A percentile compares a stretch with the other conserved stretches of the same genome.
Conservation (phyloP, 192 early-diverging fungal genomes). For the Linnemannia exigua region DNA sequence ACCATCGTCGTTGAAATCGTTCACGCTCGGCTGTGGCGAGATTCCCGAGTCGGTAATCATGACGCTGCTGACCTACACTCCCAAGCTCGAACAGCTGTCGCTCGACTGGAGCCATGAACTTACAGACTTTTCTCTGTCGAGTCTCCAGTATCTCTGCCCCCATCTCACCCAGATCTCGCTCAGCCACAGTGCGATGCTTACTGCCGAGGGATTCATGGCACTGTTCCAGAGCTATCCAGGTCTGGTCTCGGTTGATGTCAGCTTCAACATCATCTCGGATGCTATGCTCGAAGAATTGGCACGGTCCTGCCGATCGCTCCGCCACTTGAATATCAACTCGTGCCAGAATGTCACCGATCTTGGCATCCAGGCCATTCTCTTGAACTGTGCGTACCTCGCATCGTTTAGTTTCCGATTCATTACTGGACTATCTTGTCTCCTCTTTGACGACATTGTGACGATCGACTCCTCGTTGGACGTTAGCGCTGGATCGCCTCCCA, state of each 20-base stretch:
- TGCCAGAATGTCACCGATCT: slow-evolving; percentile 43
- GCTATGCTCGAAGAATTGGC: slow-evolving; percentile 29
- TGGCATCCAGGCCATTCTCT: slow-evolving; percentile 35
- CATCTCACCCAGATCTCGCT: slow-evolving; percentile 34
- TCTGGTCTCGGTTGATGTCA: slow-evolving; percentile 23
- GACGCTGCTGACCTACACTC: slow-evolving; percentile 30
- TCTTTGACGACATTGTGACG: slow-evolving; percentile 36
- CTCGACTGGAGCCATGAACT: slow-evolving; percentile 45
- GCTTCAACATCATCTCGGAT: slow-evolving; percentile 31
- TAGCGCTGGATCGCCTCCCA: not conserved
- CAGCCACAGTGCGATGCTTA: slow-evolving; percentile 12
- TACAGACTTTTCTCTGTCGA: slow-evolving; percentile 19
- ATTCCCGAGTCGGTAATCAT: slow-evolving; percentile 47
- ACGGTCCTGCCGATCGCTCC: slow-evolving; percentile 32
- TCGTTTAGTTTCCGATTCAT: slow-evolving; percentile 31
- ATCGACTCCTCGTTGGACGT: not conserved
- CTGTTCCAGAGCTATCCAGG: slow-evolving; percentile 26
- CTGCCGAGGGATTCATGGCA: slow-evolving; percentile 17
- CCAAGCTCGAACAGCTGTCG: slow-evolving; percentile 26
- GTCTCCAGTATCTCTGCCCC: slow-evolving; percentile 22
- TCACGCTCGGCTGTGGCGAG: slow-evolving; percentile 45
- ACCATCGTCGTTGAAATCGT: slow-evolving; percentile 28
- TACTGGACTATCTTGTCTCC: slow-evolving; percentile 24
- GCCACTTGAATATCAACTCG: slow-evolving; percentile 34
- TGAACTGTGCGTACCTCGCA: slow-evolving; percentile 18